Evolutionary conservation across 805 yeast genomes (phyloP), one percentile per base, ranked within the genome.

Genomic region (Starmera dryadoides): DNA sequence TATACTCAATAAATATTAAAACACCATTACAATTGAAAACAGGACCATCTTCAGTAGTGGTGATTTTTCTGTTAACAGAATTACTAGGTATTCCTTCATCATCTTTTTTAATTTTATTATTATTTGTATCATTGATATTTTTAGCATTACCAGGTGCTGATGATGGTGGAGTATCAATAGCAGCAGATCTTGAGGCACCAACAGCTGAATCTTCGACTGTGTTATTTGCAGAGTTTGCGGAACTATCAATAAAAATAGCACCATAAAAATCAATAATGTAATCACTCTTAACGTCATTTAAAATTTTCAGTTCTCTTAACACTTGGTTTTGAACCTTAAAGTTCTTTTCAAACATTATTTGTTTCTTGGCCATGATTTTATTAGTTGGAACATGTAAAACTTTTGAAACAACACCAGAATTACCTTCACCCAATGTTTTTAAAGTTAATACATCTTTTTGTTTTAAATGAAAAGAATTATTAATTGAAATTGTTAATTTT

Each of bases 1-100:
- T 86, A 61, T 86, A 89, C 61, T 91, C 98, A 95, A 89, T 88
- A 57, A 95, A 83, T 44, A 93, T 84, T 12, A 87, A 81, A 15
- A 93, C 89, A 44, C 86, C 85, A 52, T 75, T 76, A 44, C 66
- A 62, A 11, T 47, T 50, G 7, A 56, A 41, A 9, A 48, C 45
- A 8, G 49, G 35, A 12, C 44, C 46, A 11, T 52, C 59, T 14
- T 50, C 51, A 3, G 34, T 25, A 6, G 40, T 29, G n/a, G 36
- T 38, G 14, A 28, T 38, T 33, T 48, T 47, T 28, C 39, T 38
- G 38, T 25, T 31, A 34, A 43, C n/a, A n/a, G n/a, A n/a, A n/a
- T n/a, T n/a, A n/a, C n/a, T n/a, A n/a, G n/a, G n/a, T n/a, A n/a
- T n/a, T n/a, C n/a, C n/a, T 33, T 33, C 8, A n/a, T n/a, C n/a